Evolutionary conservation across 768 basidiomycete species (phyloP), one percentile per base, ranked within the genome.

Genomic region (Termitomyces sp.): DNA sequence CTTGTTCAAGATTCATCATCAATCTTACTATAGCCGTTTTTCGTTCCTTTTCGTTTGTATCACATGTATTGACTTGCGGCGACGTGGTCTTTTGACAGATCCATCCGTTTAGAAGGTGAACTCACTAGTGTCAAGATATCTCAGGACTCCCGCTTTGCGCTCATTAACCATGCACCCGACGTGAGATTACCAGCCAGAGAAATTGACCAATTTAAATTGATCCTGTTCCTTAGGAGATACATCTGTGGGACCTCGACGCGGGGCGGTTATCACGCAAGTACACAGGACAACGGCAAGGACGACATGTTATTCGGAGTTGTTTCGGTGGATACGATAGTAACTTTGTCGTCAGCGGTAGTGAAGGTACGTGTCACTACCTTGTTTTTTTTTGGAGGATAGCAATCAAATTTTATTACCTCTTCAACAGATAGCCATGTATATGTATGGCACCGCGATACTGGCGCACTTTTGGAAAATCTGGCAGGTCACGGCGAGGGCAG

Each of bases 331-430:
- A 87, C 53, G 86, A 90, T 65, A 88, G 87, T 53, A 92, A 89
- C 67, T 94, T 95, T 68, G 82, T 99, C 52, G 82, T 93, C 59
- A 94, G 91, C 66, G 97, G 96, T 22, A 96, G 94, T 67, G 96
- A 98, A 85, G 96, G 96, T 92, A 62, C 53, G 82, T 53, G 44
- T 71, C 13, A 12, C 5, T 24, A 54, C 42, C 34, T 55, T 32
- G 16, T 20, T 46, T 16, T 46, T 16, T 31, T 46, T 32, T 43
- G 12, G 20, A 18, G 57, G 37, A 59, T 56, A 53, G 60, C 46
- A 64, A 60, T 60, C 61, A 42, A 59, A 48, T 39, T n/a, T 36
- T 39, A 22, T 18, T 20, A n/a, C 24, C 34, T 42, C 36, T 29
- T 8, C 56, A 54, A 53, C 68, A 98, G 97, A 99, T 72, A 85